These are phyloP conservation scores for Diaporthe citriasiana DNA, from an alignment of 2,329 filamentous ascomycete species.

Conservation along the genomic window DNA sequence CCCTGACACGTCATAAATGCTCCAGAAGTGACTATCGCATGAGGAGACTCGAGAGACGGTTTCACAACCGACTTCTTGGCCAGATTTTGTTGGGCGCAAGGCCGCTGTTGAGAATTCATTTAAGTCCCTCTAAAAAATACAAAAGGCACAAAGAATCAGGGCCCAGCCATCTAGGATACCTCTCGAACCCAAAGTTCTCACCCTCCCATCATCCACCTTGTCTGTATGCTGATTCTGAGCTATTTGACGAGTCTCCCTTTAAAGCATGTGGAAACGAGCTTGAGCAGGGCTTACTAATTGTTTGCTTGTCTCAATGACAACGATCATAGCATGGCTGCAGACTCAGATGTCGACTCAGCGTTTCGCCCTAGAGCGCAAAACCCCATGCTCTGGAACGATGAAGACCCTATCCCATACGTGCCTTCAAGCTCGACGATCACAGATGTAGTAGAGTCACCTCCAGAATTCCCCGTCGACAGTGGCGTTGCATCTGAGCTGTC, in stretches of 20 bases:
- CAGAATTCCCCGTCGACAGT: not conserved
- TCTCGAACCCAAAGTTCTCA: not conserved
- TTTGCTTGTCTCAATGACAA: not conserved
- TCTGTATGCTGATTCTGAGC: no score
- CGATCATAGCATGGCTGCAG: not conserved
- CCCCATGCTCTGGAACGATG: not conserved
- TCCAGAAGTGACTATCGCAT: not conserved
- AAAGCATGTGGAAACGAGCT: no score
- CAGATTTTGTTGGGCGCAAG: not conserved
- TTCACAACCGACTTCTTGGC: not conserved
- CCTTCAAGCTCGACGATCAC: not conserved
- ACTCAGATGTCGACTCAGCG: not conserved
- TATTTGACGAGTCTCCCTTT: no score
- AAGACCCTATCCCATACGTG: not conserved
- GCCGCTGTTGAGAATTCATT: not conserved
- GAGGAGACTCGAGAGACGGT: not conserved
- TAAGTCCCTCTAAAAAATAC: not conserved
- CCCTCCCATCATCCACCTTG: not conserved
- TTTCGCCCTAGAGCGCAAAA: not conserved
- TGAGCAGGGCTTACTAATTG: not conserved
- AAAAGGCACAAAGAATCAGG: not conserved
- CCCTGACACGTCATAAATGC: not conserved
- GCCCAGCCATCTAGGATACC: not conserved
- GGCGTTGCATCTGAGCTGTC: not conserved
- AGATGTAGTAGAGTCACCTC: not conserved